Evolutionary conservation across 1,284 basidiomycete genomes (phyloP), one percentile per base, ranked within the genome.

Genomic region (Ustilago nuda): DNA sequence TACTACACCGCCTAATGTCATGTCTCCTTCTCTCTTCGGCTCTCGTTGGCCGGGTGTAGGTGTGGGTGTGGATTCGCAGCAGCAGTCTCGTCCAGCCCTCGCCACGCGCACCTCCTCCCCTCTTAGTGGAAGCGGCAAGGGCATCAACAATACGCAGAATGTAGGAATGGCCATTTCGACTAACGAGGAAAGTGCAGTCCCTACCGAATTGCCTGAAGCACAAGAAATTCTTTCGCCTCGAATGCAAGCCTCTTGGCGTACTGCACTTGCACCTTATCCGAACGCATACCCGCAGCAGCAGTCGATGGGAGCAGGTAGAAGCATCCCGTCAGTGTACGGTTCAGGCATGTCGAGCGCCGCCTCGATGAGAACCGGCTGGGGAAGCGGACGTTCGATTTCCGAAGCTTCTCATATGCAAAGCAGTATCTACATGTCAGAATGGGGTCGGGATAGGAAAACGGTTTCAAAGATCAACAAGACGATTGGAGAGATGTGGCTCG

Each of bases 381-480:
- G 58, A 39, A 72, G 68, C 59, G 65, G 51, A 4, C 52, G 60
- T 15, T 73, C 71, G 50, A 66, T 66, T 53, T 79, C 77, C 33
- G 78, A 76, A 23, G 67, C 67, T 4, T 64, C 60, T 23, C 51
- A 59, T 15, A 54, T 71, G 55, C 75, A 77, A 58, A 77, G 75
- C 64, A 71, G 63, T 48, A 71, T 73, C 56, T 73, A 74, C 60
- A 65, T 73, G 70, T 66, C 67, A 4, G 77, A 79, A 27, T 73
- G 73, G 73, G 77, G 70, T 17, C 46, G 67, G 15, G 75, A 77
- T 45, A 46, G 75, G 23, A 77, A 77, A 58, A 74, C 71, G 8
- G 69, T 80, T 13, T 63, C 72, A 53, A 80, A 78, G 71, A 67
- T 82, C 56, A 71, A 76, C 64, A 82, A 82, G 76, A 80, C 73